Base-by-base conservation (phyloP, 352 stramenopile species). In the Pythium coloratum region DNA sequence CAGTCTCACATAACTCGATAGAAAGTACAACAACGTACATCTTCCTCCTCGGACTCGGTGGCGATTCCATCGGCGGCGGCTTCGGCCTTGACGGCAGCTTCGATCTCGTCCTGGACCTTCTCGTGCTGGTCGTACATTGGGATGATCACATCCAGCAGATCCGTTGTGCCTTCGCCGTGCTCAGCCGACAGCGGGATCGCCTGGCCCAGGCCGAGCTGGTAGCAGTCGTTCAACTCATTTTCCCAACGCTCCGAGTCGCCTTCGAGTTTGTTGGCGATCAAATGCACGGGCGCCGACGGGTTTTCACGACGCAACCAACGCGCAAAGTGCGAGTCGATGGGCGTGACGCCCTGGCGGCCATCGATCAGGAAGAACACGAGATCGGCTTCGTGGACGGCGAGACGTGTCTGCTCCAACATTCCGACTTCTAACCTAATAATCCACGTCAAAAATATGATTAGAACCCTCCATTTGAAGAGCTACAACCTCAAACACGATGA, bases 311-410 rank as follows among this genome's bases (percentile, higher is more conserved):
- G 81, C 49, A 94, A 51, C 86, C 86, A 94, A 1, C 84, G 75
- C 62, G 84, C 77, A 65, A 94, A 94, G 67, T 94, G 83, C 69
- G 76, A 77, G 72, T 94, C 86, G 54, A 94, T 84, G 33, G 82
- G 81, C 55, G 86, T 94, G 54, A 94, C 74, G 0, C 86, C 84
- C 59, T 94, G 84, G 5, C 86, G 82, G 6, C 84, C 86, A 60
- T 94, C 86, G 24, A 94, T 76, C 20, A 94, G 64, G 59, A 94
- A 94, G 61, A 94, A 90, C 16, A 93, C 76, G 32, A 94, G 58
- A 60, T 94, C 82, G 4, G 84, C 84, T 44, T 94, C 86, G 57
- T 94, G 84, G 46, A 94, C 76, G 1, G 86, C 86, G 9, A 80
- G 76, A 53, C 81, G 69, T 40, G 84, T 93, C 76, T 94, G 86